Percentiles rank a stretch among this genome's conserved stretches.
These are phyloP conservation scores for Spizellomyces sp. DNA, from an alignment of 192 early-diverging fungal genomes.

Conservation along the genomic window DNA sequence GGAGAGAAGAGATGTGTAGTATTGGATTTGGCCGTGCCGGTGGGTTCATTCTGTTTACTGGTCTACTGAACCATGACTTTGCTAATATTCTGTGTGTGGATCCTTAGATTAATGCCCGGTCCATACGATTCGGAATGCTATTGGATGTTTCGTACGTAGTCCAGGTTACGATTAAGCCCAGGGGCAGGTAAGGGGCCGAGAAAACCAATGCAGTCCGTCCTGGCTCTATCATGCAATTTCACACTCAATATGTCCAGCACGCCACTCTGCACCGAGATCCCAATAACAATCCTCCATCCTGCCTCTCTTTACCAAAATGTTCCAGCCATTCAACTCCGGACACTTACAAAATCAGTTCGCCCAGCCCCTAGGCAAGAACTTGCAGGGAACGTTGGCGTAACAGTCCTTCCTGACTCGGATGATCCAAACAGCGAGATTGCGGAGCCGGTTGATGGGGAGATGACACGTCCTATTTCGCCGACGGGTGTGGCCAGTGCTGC, in stretches of 20 bases:
- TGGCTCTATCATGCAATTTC: too few relatives aligned
- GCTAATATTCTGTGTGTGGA: not conserved
- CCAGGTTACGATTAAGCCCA: slow-evolving; percentile 33
- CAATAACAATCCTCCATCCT: slow-evolving; percentile 50
- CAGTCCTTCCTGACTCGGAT: too few relatives aligned
- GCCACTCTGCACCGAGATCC: slow-evolving; percentile 38
- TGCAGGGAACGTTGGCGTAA: too few relatives aligned
- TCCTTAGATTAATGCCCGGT: slow-evolving; percentile 32
- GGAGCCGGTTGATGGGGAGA: too few relatives aligned
- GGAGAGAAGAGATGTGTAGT: slow-evolving; percentile 29
- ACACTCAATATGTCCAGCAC: not conserved
- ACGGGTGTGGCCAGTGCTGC: too few relatives aligned
- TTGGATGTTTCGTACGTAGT: slow-evolving; percentile 52
- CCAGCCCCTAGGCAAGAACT: too few relatives aligned
- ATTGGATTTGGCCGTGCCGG: slow-evolving; percentile 44
- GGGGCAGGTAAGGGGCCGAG: not conserved
- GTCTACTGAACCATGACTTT: not conserved
- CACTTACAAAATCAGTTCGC: too few relatives aligned
- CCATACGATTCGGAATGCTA: slow-evolving; percentile 38
- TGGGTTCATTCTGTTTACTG: slow-evolving; percentile 1
- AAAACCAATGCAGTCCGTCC: too few relatives aligned
- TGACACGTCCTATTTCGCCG: too few relatives aligned
- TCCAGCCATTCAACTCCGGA: slow-evolving; percentile 1
- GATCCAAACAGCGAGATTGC: too few relatives aligned
- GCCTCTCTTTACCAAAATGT: slow-evolving; percentile 35